Evolutionary conservation across 2,329 filamentous ascomycete genomes (phyloP), one percentile per base, ranked within the genome.

Genomic region (Aspergillus ochraceus): DNA sequence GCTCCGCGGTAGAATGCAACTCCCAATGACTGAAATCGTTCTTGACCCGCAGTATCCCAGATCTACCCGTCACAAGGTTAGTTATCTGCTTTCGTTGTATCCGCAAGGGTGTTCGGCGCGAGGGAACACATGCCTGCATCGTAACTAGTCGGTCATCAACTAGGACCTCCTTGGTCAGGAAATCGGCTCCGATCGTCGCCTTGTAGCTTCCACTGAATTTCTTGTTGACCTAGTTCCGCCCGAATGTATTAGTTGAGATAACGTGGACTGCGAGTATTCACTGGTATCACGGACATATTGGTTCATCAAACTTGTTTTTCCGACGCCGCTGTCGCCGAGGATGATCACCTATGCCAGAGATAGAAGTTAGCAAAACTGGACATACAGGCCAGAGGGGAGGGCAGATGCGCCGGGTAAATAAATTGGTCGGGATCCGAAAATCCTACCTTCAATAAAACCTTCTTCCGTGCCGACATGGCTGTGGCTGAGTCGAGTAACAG

Each of bases 181-280:
- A 99, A 79, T 99, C 95, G 76, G 95, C 95, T 68, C 95, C 95
- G 76, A 99, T 99, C 50, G 95, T 99, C 61, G 95, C 95, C 83
- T 99, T 99, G 88, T 99, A 99, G 83, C 93, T 97, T 68, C 93
- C 94, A 77, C 93, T 97, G 84, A 99, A 99, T 79, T 99, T 98
- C 83, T 99, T 99, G 85, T 99, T 99, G 86, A 99, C 94, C 94
- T 98, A 68, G 52, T 57, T 8, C 30, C 26, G 26, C 50, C 57
- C 45, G 17, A 42, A 53, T 49, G 14, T 47, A 61, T 70, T 59
- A 68, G 69, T 58, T 39, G 49, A 14, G 42, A 45, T 32, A 55
- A 47, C 59, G 46, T 22, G 46, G 26, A 19, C 22, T 19, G 52
- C 46, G 49, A 52, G 36, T 11, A 32, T 55, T 47, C 24, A 30